Evolutionary conservation across 2,329 filamentous ascomycete genomes (phyloP), one percentile per base, ranked within the genome.

Genomic region (Daldinia eschscholtzii): DNA sequence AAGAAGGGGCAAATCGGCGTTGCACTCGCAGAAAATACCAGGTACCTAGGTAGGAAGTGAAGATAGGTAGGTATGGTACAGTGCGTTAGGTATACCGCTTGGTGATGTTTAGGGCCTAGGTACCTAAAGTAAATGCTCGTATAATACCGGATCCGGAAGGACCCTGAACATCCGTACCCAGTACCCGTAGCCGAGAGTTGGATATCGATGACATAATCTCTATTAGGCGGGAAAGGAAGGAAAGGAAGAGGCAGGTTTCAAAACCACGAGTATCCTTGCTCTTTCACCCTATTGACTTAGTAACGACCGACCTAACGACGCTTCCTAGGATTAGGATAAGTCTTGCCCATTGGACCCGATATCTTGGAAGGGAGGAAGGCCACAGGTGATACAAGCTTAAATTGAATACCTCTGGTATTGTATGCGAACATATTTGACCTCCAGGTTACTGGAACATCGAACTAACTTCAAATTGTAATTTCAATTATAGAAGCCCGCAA

Each of bases 121-220:
- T 28, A 50, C 46, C 44, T 28, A 26, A 48, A 20, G 13, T 48
- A 48, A 18, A 18, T 55, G 1, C 9, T 39, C 10, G 33, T 48
- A 59, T 37, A 30, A 52, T 60, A 61, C 61, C 68, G 59, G 61
- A 68, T 65, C 55, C 52, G 59, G 68, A 65, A 70, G 62, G 68
- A 70, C 68, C 65, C 65, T 70, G 65, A 65, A 70, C 58, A 67
- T 70, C 64, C 7, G 30, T 28, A 53, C 6, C 50, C 12, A 5
- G 12, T 58, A 67, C 64, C 64, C 6, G 30, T 28, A 53, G 6
- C 50, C 30, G 42, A 42, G 39, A 20, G 9, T 30, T 59, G n/a
- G 18, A 46, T 42, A 58, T 70, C 64, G 61, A 68, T 68, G 68
- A 68, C 65, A 65, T 68, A 63, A 63, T 65, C 44, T 37, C 57